phyloP scores from a whole-genome alignment of 2,329 filamentous ascomycete genomes.

The Massarina eburnea region DNA sequence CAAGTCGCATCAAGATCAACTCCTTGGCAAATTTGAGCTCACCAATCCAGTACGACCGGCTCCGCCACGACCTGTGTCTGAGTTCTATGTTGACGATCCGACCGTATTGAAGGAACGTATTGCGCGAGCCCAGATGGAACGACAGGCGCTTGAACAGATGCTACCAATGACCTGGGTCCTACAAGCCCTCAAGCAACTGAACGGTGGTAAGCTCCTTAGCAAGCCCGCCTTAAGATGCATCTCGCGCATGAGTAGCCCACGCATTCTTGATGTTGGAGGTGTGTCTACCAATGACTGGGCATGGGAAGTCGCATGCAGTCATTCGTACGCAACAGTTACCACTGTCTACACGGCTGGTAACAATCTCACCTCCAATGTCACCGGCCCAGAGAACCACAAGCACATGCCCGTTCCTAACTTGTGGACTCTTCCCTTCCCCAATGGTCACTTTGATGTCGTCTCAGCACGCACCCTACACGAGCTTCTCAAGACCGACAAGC shows the following conservation, averaged over 20 bases:
- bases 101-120: constrained; percentile 64
- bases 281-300: constrained; percentile 89
- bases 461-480: constrained; percentile 85
- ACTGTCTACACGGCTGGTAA: constrained; percentile 69
- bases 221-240: constrained; percentile 47
- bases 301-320: constrained; percentile 87
- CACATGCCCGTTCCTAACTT: constrained; percentile 76
- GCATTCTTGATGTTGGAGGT: constrained; percentile 83
- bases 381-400: constrained; percentile 83
- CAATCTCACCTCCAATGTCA: constrained; percentile 53
- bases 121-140: constrained; percentile 67
- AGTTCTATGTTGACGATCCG: constrained; percentile 52
- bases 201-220: constrained; percentile 62
- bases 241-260: constrained; percentile 64
- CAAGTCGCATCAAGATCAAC: constrained; percentile 73
- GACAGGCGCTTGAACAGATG: constrained; percentile 74
- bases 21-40: constrained; percentile 83
- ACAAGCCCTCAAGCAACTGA: constrained; percentile 62
- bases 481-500: constrained; percentile 69
- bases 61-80: constrained; percentile 48
- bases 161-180: constrained; percentile 63
- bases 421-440: constrained; percentile 80
- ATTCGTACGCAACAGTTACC: constrained; percentile 82
- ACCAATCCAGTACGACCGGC: constrained; percentile 51
- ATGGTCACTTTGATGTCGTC: constrained; percentile 86